Evolutionary conservation across 192 early-diverging fungal genomes (phyloP).

Genomic region (Diversispora eburnea): DNA sequence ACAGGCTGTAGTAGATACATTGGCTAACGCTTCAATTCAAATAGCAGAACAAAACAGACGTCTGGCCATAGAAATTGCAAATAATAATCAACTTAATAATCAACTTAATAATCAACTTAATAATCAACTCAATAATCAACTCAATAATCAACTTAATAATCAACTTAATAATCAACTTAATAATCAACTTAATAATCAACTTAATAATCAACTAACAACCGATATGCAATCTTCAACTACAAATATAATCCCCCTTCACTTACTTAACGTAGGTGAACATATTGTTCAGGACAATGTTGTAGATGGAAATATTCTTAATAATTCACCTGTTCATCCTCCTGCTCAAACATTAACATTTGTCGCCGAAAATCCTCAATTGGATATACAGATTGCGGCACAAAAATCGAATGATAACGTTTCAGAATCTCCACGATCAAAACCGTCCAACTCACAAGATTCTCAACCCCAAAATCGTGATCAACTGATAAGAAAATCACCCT

Average conservation of each 20-base stretch:
- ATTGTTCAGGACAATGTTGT: background rate
- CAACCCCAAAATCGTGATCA: background rate
- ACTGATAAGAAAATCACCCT: background rate
- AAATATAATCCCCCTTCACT: background rate
- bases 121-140: background rate
- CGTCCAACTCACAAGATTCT: background rate
- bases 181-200: background rate
- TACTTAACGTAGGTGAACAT: background rate
- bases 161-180: background rate
- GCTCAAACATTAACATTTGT: constrained; percentile 13
- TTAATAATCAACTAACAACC: background rate
- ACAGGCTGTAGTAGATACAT: background rate
- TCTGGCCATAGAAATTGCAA: constrained; percentile 7
- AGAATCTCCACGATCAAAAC: background rate
- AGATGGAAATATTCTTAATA: constrained; percentile 1
- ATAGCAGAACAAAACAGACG: background rate
- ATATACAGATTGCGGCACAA: background rate
- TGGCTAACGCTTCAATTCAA: background rate
- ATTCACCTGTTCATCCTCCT: background rate
- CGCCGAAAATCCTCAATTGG: constrained; percentile 15
- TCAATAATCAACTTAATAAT: background rate
- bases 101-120: no score
- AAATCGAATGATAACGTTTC: background rate
- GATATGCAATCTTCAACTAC: background rate
- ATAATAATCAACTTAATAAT: background rate